phyloP scores from a whole-genome alignment of 2,329 filamentous ascomycete genomes.

The Botryotinia globosa region DNA sequence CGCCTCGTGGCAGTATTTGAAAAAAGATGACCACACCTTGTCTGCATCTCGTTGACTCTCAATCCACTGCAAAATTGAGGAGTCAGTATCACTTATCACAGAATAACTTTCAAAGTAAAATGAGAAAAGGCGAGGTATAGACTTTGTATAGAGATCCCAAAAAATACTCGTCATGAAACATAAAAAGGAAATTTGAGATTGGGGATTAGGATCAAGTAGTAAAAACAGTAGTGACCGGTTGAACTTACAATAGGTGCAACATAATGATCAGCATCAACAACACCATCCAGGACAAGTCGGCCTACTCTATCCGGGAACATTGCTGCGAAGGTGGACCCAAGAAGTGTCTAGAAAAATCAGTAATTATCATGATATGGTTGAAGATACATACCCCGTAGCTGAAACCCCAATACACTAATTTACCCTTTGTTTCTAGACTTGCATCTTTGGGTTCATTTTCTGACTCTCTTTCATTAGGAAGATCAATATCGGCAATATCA shows the following conservation, averaged over 20 bases:
- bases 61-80: slow-evolving; percentile 22
- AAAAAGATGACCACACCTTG: slow-evolving; percentile 32
- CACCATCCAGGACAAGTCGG: slow-evolving; percentile 41
- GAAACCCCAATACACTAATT: slow-evolving; percentile 48
- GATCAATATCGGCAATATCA: neutral
- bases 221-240: neutral
- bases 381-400: slow-evolving; percentile 43
- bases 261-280: slow-evolving; percentile 35
- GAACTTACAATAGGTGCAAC: slow-evolving; percentile 24
- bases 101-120: neutral
- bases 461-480: neutral
- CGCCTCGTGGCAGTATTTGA: slow-evolving; percentile 35
- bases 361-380: neutral
- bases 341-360: slow-evolving; percentile 28
- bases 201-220: neutral
- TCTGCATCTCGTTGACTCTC: slow-evolving; percentile 34
- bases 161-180: too few relatives aligned
- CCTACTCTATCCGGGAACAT: slow-evolving; percentile 46
- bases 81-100: neutral
- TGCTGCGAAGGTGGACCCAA: slow-evolving; percentile 46
- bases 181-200: neutral
- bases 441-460: neutral
- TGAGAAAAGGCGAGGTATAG: neutral
- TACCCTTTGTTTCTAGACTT: slow-evolving; percentile 29
- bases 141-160: neutral